Conservation (phyloP, 2,329 filamentous ascomycete species). For the Chaetomiaceae sp. region DNA sequence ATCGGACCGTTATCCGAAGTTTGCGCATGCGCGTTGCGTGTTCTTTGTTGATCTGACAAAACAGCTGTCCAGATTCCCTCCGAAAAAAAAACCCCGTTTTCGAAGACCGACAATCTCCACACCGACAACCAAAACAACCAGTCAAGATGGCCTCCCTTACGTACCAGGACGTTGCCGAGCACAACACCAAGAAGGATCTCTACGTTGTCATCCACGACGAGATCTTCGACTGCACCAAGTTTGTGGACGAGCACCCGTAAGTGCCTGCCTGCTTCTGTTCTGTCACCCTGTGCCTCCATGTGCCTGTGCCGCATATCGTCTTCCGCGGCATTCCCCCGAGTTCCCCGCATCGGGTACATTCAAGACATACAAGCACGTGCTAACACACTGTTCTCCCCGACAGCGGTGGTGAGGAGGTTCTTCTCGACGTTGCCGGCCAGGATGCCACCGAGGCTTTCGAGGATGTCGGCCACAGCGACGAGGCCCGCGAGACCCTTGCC, state of each 20-base stretch:
- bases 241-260: constrained; percentile 95
- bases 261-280: constrained; percentile 30
- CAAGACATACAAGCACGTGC: constrained; percentile 11
- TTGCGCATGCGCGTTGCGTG: constrained; percentile 4
- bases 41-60: no score
- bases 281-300: constrained; percentile 1
- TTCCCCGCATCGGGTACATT: constrained; percentile 15
- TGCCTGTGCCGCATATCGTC: constrained; percentile 7
- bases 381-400: constrained; percentile 24
- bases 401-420: constrained; percentile 96
- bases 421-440: constrained; percentile 92
- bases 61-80: constrained; percentile 20
- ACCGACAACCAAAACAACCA: constrained; percentile 14
- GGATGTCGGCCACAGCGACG: constrained; percentile 98
- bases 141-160: constrained; percentile 53
- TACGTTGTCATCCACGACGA: constrained; percentile 93
- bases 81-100: constrained; percentile 13
- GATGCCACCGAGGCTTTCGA: constrained; percentile 98
- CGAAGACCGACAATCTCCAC: constrained; percentile 12
- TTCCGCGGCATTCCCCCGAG: constrained; percentile 3
- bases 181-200: constrained; percentile 91
- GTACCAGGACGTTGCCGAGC: constrained; percentile 74
- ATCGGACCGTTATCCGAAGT: background rate
- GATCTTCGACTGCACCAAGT: constrained; percentile 84
- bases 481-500: constrained; percentile 89